Evolutionary conservation across 768 basidiomycete genomes (phyloP).

Genomic region (Multifurca ochricompacta): DNA sequence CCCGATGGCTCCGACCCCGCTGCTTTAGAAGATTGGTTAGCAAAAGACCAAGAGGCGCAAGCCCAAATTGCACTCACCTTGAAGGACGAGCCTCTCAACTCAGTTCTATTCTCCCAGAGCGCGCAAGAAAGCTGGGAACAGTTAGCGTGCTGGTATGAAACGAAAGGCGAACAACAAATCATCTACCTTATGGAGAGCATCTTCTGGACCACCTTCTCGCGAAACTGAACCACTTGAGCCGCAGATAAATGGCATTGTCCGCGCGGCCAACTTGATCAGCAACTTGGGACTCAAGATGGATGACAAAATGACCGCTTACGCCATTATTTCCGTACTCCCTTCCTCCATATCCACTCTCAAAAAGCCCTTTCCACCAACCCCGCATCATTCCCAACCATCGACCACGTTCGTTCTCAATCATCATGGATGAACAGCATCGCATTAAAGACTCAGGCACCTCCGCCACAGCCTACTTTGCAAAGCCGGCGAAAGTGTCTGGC

Average conservation of each 20-base stretch:
- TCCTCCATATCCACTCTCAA: slow-evolving; percentile 22
- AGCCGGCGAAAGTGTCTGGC: background rate
- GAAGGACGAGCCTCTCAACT: slow-evolving; percentile 22
- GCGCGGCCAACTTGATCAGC: slow-evolving; percentile 15
- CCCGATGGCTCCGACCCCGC: too few relatives aligned
- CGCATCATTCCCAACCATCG: slow-evolving; percentile 4
- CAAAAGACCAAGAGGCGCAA: slow-evolving; percentile 17
- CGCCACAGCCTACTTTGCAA: background rate
- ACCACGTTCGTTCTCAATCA: slow-evolving; percentile 6
- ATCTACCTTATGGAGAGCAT: slow-evolving; percentile 23
- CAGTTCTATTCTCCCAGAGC: slow-evolving; percentile 16
- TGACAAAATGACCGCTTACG: slow-evolving; percentile 21
- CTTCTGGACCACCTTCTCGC: slow-evolving; percentile 19
- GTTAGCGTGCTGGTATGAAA: slow-evolving; percentile 21
- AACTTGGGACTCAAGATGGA: slow-evolving; percentile 18
- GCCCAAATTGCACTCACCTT: slow-evolving; percentile 25
- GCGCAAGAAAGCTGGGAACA: slow-evolving; percentile 23
- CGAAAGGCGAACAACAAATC: slow-evolving; percentile 23
- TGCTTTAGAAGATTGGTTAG: background rate
- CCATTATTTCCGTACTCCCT: slow-evolving; percentile 24
- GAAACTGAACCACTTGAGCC: slow-evolving; percentile 16
- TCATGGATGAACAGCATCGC: slow-evolving; percentile 15
- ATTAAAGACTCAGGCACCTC: background rate
- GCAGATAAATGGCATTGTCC: slow-evolving; percentile 21
- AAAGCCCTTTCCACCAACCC: slow-evolving; percentile 22